Evolutionary conservation across 306 rosid genomes (phyloP).

Genomic region (Heteromeles arbutifolia): DNA sequence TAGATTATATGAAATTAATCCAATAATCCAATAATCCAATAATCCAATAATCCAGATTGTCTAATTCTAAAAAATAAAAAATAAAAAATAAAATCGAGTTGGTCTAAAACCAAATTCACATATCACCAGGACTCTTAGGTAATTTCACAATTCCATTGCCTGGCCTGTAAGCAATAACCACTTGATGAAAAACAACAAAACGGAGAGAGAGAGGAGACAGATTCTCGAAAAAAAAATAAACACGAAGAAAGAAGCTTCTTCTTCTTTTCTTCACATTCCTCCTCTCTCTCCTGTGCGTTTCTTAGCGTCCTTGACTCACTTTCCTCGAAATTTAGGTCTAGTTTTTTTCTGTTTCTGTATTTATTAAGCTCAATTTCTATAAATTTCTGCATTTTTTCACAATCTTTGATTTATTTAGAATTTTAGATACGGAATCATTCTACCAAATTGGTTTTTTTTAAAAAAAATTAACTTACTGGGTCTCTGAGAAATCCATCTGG

Average conservation of each 20-base stretch:
- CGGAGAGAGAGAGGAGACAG: neutral
- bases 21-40: no score
- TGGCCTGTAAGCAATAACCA: constrained; percentile 9
- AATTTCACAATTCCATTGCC: neutral
- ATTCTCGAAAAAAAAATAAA: constrained; percentile 9
- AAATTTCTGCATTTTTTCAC: constrained; percentile 11
- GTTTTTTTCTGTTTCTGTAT: neutral
- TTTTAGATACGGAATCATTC: neutral
- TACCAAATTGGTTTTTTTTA: neutral
- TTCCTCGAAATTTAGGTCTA: constrained; percentile 15
- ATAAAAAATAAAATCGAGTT: no score
- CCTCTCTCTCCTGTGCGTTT: constrained; percentile 13
- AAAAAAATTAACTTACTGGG: neutral
- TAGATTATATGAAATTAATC: neutral
- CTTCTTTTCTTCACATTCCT: constrained; percentile 12
- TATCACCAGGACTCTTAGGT: constrained; percentile 16
- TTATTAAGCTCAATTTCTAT: neutral
- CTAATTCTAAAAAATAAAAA: no score
- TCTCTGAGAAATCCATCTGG: neutral
- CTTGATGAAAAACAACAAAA: neutral
- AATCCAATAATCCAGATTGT: neutral
- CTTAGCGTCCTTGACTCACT: constrained; percentile 44
- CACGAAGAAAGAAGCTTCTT: constrained; percentile 2
- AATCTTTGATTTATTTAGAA: neutral
- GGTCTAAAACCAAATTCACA: neutral